Conservation (phyloP, 192 early-diverging fungal genomes). For the Geranomyces michiganensis region DNA sequence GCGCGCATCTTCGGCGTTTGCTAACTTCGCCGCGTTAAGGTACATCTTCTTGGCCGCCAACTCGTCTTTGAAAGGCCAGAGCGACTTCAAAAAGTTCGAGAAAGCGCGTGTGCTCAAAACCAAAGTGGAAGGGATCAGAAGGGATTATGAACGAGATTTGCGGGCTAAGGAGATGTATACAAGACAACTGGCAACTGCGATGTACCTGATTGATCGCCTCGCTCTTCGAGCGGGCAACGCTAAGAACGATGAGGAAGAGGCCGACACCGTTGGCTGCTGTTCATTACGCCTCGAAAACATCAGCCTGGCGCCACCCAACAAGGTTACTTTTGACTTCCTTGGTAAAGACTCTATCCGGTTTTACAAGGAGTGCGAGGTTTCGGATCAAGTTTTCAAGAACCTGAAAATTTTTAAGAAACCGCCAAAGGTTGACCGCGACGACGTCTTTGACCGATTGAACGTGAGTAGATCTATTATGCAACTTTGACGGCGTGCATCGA, state of each 20-base stretch:
- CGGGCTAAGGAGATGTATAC: constrained; percentile 78
- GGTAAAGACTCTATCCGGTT: constrained; percentile 99
- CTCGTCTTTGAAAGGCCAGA: constrained; percentile 93
- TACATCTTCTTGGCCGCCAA: constrained; percentile 94
- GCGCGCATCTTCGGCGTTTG: too few relatives aligned
- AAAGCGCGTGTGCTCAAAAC: constrained; percentile 87
- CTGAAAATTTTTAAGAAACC: constrained; percentile 83
- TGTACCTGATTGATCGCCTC: constrained; percentile 94
- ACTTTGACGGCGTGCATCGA: background rate
- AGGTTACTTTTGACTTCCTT: constrained; percentile 90
- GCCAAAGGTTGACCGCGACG: constrained; percentile 73
- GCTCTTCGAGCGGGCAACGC: constrained; percentile 98
- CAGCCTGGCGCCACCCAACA: constrained; percentile 79
- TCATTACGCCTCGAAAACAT: constrained; percentile 94
- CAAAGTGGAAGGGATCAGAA: constrained; percentile 71
- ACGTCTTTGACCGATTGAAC: constrained; percentile 90
- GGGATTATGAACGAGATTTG: constrained; percentile 76
- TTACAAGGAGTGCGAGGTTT: constrained; percentile 80
- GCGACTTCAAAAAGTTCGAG: constrained; percentile 95
- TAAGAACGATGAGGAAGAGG: constrained; percentile 91
- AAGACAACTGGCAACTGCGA: constrained; percentile 88
- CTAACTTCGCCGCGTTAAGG: too few relatives aligned
- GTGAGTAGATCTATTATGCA: constrained; percentile 55
- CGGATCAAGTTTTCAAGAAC: constrained; percentile 92
- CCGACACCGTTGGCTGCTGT: constrained; percentile 98